Evolutionary conservation across 2,329 filamentous ascomycete genomes (phyloP).

Genomic region (Coniochaeta sp.): DNA sequence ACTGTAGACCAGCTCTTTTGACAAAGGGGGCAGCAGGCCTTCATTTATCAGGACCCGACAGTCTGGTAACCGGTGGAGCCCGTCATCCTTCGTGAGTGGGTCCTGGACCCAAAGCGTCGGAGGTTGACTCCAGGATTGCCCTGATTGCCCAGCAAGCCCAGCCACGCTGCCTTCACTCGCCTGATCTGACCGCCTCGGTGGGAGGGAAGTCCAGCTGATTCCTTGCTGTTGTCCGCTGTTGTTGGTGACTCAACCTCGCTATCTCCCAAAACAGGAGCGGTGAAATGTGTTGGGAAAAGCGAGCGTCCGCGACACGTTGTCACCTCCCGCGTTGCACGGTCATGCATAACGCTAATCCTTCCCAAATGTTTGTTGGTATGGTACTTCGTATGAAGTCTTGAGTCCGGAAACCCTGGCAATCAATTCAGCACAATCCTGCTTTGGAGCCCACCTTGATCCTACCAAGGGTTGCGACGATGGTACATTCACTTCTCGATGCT

Average conservation of each 20-base stretch:
- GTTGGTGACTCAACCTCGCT: not conserved
- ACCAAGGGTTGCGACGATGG: not conserved
- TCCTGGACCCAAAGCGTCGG: not conserved
- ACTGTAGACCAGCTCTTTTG: not conserved
- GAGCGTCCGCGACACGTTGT: not conserved
- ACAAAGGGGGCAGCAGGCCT: not conserved
- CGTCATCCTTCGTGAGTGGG: not conserved
- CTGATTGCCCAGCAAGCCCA: not conserved
- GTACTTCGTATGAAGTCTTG: not conserved
- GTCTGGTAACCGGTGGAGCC: not conserved
- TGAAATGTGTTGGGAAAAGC: not conserved
- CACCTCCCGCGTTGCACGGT: not conserved
- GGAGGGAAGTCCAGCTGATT: not conserved
- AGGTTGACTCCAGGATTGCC: not conserved
- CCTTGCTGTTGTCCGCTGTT: not conserved
- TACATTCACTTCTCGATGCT: not conserved
- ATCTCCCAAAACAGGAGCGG: not conserved
- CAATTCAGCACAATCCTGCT: not conserved
- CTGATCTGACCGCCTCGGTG: not conserved
- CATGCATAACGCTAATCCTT: not conserved
- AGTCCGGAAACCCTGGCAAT: not conserved
- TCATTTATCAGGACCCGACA: not conserved
- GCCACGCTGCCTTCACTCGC: not conserved
- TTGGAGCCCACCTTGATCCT: not conserved
- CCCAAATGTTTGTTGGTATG: not conserved